Percentiles rank a stretch among this genome's conserved stretches.
Evolutionary conservation across 805 yeast genomes (phyloP).

Genomic region (Blastobotrys peoriensis): DNA sequence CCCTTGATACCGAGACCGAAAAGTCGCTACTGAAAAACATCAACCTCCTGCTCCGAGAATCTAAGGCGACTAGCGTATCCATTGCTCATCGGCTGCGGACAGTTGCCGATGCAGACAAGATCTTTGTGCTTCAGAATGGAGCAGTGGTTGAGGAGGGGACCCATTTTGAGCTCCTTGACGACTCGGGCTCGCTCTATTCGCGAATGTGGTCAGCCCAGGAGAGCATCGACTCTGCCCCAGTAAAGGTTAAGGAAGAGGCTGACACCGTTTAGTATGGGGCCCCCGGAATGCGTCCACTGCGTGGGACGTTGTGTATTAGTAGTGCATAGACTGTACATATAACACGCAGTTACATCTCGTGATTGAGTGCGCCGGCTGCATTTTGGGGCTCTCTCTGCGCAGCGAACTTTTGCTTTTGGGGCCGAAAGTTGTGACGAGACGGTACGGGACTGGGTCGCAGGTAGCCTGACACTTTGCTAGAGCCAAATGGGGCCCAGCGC

Average conservation of each 20-base stretch:
- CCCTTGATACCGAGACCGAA: conserved; percentile 94
- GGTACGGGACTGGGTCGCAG: too few relatives aligned
- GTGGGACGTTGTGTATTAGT: too few relatives aligned
- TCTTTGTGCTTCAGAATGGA: conserved; percentile 79
- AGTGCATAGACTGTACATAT: too few relatives aligned
- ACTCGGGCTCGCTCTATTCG: conserved; percentile 58
- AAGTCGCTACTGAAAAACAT: conserved; percentile 75
- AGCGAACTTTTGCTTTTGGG: too few relatives aligned
- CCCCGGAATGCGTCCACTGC: too few relatives aligned
- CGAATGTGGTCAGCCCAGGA: conserved; percentile 93
- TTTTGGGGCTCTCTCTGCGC: too few relatives aligned
- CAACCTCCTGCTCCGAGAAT: conserved; percentile 52
- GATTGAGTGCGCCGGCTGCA: too few relatives aligned
- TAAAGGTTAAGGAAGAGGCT: background rate
- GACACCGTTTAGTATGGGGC: background rate
- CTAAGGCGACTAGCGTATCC: conserved; percentile 68
- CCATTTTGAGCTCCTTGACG: conserved; percentile 55
- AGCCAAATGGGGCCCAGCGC: too few relatives aligned
- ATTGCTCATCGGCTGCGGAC: conserved; percentile 94
- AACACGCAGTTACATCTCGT: too few relatives aligned
- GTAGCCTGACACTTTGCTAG: too few relatives aligned
- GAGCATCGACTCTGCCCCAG: conserved; percentile 47
- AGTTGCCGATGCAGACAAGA: conserved; percentile 88
- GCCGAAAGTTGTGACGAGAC: too few relatives aligned
- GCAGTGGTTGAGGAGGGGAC: conserved; percentile 82